Base-by-base conservation (phyloP, 306 rosid genomes). In the Casuarina cunninghamiana region DNA sequence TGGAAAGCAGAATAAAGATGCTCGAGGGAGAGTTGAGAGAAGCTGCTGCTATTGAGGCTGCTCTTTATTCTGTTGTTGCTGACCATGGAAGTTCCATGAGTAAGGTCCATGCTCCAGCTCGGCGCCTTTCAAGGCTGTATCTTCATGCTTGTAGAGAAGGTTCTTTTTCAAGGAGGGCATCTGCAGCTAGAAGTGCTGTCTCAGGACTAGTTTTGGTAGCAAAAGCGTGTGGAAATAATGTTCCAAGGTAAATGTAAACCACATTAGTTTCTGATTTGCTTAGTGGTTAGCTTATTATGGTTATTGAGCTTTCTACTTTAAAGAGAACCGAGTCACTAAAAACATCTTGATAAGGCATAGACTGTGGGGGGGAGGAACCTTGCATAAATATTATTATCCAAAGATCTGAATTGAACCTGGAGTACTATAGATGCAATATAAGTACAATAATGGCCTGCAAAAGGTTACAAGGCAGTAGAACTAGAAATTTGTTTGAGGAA, bases 191-290 rank as follows among this genome's bases (percentile, higher is more conserved):
- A 87, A 95, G 90, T 88, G 88, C 92, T 77, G 90, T 93, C 86
- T 91, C 99, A 19, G 99, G 99, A 70, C 83, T 95, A 79, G 96
- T 86, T 62, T 91, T 95, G 83, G 94, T 93, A 55, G 91, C 97
- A 79, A 95, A 95, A 88, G 97, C 99, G 45, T 95, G 99, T 83
- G 99, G 99, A 80, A 93, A 93, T 87, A 97, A 95, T 75, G 99
- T 95, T 72, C 97, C 97, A 17, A 95, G 99, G 99, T 93, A 86
- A 66, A 51, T 49, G 60, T 71, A 53, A 60, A 48, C 75, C 53
- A 21, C 41, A 4, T 79, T 26, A 46, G 26, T 76, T 73, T 73
- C 32, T 79, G 41, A 39, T 71, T 81, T 71, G 42, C 13, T 70
- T 15, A 61, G 50, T 62, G 4, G 32, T 57, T 71, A 75, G 50